A percentile compares a stretch with the other conserved stretches of the same genome.
Conservation (phyloP, 2,329 filamentous ascomycete genomes). For the Clonostachys rosea region DNA sequence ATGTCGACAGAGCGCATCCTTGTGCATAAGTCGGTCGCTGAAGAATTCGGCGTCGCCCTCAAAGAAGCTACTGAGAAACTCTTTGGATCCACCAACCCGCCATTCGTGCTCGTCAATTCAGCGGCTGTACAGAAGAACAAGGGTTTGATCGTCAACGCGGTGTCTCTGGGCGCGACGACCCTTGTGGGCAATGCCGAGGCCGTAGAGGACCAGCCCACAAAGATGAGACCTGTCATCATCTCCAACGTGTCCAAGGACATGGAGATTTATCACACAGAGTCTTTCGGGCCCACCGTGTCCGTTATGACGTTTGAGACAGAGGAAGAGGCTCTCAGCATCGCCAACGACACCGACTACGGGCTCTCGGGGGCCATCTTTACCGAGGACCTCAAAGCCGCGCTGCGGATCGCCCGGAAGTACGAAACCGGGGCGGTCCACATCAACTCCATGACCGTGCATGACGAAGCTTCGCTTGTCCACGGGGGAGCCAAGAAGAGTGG, state of each 20-base stretch:
- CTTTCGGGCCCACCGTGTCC: slow-evolving; percentile 71
- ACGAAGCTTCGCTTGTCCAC: slow-evolving; percentile 59
- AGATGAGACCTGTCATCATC: slow-evolving; percentile 63
- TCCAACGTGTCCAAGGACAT: slow-evolving; percentile 57
- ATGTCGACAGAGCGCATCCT: slow-evolving; percentile 78
- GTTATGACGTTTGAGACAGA: slow-evolving; percentile 62
- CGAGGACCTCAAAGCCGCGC: slow-evolving; percentile 52
- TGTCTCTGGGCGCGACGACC: slow-evolving; percentile 58
- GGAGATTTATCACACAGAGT: slow-evolving; percentile 72
- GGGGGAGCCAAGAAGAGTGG: slow-evolving; percentile 63
- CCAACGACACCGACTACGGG: slow-evolving; percentile 81
- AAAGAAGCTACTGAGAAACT: slow-evolving; percentile 30
- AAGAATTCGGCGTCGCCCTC: slow-evolving; percentile 40
- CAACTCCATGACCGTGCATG: slow-evolving; percentile 62
- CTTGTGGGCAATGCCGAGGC: slow-evolving; percentile 29
- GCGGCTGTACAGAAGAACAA: slow-evolving; percentile 63
- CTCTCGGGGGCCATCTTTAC: slow-evolving; percentile 70
- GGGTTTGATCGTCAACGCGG: slow-evolving; percentile 62
- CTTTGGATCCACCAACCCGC: slow-evolving; percentile 53
- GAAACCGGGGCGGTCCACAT: slow-evolving; percentile 67
- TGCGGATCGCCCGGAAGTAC: slow-evolving; percentile 57
- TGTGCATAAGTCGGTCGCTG: slow-evolving; percentile 42
- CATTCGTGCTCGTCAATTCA: slow-evolving; percentile 65
- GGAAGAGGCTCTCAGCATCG: slow-evolving; percentile 67
- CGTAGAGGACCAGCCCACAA: slow-evolving; percentile 22